Base-by-base conservation (phyloP, 805 yeast species). In the Metschnikowia noctiluminum region DNA sequence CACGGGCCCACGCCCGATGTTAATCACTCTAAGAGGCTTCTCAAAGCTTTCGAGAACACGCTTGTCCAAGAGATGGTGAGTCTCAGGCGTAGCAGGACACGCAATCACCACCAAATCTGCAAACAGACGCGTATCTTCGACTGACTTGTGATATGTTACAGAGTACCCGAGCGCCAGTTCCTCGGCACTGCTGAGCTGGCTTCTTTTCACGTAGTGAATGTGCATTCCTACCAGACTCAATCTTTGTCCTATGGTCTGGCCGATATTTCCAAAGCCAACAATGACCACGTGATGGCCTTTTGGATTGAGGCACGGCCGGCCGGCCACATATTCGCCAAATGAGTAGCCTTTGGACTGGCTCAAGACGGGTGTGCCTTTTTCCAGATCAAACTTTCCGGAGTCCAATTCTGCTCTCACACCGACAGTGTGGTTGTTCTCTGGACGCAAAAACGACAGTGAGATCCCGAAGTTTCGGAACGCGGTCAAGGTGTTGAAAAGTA, bases 221-320 rank as follows among this genome's bases (percentile, higher is more conserved):
- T 77, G 66, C 87, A 87, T 82, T 5, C 88, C 89, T 31, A 87
- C 63, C n/a, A 68, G 69, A 42, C 69, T 45, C 50, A 87, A 70
- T 57, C 84, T 74, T 42, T 64, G 65, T 3, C 83, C 94, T 49
- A 85, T 79, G 30, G 75, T 72, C 60, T 77, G 76, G 8, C 95
- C 96, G 56, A 87, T 87, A 16, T 80, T 72, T 1, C 96, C 95
- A 58, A 87, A 82, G 0, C 95, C 96, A 3, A 85, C 79, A 32
- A 87, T 74, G 2, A 83, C 80, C 1, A 75, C 89, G 26, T 69
- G 70, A 59, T 80, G 83, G 16, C 81, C 81, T 13, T 64, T 62
- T 7, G 90, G 89, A 5, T 81, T 73, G 16, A 77, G 62, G 28
- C 60, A 60, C 26, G 63, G 57, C 50, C 78, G 68, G 2, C 78